Base-by-base conservation (phyloP, 768 basidiomycete species). In the Boletus rufocinnamomeus region DNA sequence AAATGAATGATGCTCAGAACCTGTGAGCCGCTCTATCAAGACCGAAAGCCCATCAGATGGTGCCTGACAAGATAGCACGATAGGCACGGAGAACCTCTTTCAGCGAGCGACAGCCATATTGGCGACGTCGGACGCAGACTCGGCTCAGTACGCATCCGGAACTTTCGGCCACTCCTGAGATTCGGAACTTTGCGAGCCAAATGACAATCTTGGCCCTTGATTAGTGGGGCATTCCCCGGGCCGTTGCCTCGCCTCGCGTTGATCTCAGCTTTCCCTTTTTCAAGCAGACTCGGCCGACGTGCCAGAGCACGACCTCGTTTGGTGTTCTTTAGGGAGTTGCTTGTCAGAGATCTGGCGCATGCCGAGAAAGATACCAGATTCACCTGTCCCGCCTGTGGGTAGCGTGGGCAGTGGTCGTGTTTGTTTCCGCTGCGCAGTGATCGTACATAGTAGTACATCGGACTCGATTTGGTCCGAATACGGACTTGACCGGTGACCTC, bases 381-480 rank as follows among this genome's bases (percentile, higher is more conserved):
- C 43, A 4, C 28, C 48, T 35, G 13, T 35, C 11, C 58, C 1
- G 14, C 19, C 43, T 4, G n/a, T n/a, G n/a, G n/a, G n/a, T n/a
- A n/a, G n/a, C n/a, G n/a, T n/a, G n/a, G n/a, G n/a, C n/a, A n/a
- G n/a, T 32, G 16, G 30, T 35, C 19, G 37, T 10, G 38, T 30
- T 30, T 13, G 35, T 49, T 37, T 34, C 28, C 17, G 38, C 16
- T 51, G 59, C 38, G 59, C 57, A 43, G 28, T 57, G 47, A 50
- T 52, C n/a, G 28, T 25, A 16, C 35, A 35, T 16, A 6, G 8
- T n/a, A n/a, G n/a, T 6, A n/a, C 25, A 28, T 30, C 19, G 6
- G 13, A 27, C 35, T 30, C 9, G 27, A 23, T 30, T 49, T 21
- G 19, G 43, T 6, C 19, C 9, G 17, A 8, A 21, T 4, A 23